phyloP scores from a whole-genome alignment of 371 early-diverging fungal genomes.

The Mortierella sp. region DNA sequence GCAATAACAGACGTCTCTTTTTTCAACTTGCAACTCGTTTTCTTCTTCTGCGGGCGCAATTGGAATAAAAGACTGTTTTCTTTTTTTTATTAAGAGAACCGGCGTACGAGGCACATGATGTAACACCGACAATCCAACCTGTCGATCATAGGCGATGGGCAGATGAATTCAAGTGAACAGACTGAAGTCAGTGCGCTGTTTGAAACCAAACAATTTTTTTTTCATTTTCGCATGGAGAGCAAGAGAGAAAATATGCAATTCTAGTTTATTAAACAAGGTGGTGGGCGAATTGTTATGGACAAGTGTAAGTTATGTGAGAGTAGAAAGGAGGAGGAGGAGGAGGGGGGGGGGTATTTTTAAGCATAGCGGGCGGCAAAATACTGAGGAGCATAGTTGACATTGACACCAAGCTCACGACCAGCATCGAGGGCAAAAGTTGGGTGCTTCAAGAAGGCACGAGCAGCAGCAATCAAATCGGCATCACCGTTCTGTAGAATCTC shows the following conservation, averaged over 20 bases:
- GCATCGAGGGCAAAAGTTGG: conserved; percentile 66
- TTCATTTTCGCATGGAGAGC: too few species aligned
- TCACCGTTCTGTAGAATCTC: conserved; percentile 69
- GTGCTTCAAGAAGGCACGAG: conserved; percentile 80
- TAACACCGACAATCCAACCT: background rate
- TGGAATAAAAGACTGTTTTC: background rate
- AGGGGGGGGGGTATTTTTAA: background rate
- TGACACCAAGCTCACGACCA: conserved; percentile 35
- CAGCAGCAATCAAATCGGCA: conserved; percentile 83
- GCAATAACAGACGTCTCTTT: background rate
- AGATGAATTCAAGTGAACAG: too few species aligned
- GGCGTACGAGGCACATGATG: background rate
- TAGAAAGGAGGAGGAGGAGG: background rate
- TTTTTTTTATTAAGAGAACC: background rate
- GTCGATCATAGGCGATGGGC: too few species aligned
- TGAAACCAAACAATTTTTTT: too few species aligned
- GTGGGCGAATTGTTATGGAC: background rate
- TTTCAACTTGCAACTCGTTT: background rate
- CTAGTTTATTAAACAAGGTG: background rate
- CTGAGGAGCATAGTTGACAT: conserved; percentile 20
- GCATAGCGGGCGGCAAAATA: conserved; percentile 13
- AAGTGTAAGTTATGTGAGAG: background rate
- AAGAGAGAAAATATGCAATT: too few species aligned
- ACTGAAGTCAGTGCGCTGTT: too few species aligned
- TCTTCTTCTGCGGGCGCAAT: background rate